Evolutionary conservation across 2,329 filamentous ascomycete species (phyloP).

Genomic region (Botryotinia convoluta): DNA sequence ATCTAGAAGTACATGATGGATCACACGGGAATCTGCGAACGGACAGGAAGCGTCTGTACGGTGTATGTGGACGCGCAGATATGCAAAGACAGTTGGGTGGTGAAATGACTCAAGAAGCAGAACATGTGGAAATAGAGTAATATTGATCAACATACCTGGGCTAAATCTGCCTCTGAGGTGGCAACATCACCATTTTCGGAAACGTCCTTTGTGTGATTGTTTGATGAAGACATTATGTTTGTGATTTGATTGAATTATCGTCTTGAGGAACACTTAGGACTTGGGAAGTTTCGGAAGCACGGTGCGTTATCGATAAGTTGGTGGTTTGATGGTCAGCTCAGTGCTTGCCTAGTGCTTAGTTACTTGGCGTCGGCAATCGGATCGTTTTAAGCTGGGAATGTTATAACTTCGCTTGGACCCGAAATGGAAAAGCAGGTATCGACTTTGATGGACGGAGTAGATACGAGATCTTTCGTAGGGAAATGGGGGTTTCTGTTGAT

Average conservation of each 20-base stretch:
- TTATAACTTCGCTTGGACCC: background rate
- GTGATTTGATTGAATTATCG: background rate
- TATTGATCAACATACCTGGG: conserved; percentile 12
- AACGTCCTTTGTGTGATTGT: background rate
- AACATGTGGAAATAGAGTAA: background rate
- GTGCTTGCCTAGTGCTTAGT: background rate
- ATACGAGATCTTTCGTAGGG: background rate
- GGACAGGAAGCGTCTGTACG: background rate
- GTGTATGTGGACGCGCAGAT: background rate
- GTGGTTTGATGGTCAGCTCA: background rate
- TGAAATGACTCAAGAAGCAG: background rate
- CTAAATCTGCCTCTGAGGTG: conserved; percentile 4
- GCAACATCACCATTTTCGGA: background rate
- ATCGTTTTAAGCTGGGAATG: background rate
- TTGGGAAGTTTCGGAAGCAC: background rate
- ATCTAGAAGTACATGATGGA: background rate
- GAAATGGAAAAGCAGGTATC: background rate
- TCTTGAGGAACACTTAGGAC: background rate
- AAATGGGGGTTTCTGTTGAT: background rate
- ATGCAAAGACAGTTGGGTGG: background rate
- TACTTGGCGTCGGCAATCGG: background rate
- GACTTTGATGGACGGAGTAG: background rate
- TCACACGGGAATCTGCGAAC: conserved; percentile 1
- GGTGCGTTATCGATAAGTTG: conserved; percentile 14
- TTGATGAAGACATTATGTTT: conserved; percentile 6